Evolutionary conservation across 768 basidiomycete genomes (phyloP).

Genomic region (Baorangia bicolor): DNA sequence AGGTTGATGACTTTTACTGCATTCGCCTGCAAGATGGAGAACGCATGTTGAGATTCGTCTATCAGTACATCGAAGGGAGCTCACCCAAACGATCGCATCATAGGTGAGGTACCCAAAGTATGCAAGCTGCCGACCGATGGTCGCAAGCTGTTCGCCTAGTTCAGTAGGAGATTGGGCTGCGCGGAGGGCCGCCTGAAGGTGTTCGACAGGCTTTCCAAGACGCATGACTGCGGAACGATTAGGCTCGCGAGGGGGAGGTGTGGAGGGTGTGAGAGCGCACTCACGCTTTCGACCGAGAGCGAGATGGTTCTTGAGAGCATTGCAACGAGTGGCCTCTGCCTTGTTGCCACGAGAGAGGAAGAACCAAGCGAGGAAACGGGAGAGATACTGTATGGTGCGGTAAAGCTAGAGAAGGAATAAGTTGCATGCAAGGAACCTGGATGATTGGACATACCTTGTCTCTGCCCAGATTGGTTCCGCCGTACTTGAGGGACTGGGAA

Average conservation of each 20-base stretch:
- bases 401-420: conserved; percentile 60
- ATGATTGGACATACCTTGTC: conserved; percentile 67
- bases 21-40: conserved; percentile 49
- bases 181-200: conserved; percentile 85
- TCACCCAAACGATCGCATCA: conserved; percentile 85
- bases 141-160: conserved; percentile 69
- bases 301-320: conserved; percentile 82
- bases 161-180: conserved; percentile 56
- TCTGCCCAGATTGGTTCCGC: conserved; percentile 79
- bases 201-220: conserved; percentile 91
- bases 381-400: conserved; percentile 86
- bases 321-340: conserved; percentile 71
- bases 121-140: conserved; percentile 78
- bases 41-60: background rate
- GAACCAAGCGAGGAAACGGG: conserved; percentile 87
- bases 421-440: background rate
- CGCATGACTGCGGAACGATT: conserved; percentile 66
- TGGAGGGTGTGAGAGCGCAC: background rate
- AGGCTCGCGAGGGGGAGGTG: background rate
- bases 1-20: conserved; percentile 62
- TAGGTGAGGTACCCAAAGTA: conserved; percentile 87
- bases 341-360: conserved; percentile 68
- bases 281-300: conserved; percentile 83
- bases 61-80: conserved; percentile 20
- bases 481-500: conserved; percentile 72